Base-by-base conservation (phyloP, 352 stramenopile genomes). In the Globisporangium paroecandrum region DNA sequence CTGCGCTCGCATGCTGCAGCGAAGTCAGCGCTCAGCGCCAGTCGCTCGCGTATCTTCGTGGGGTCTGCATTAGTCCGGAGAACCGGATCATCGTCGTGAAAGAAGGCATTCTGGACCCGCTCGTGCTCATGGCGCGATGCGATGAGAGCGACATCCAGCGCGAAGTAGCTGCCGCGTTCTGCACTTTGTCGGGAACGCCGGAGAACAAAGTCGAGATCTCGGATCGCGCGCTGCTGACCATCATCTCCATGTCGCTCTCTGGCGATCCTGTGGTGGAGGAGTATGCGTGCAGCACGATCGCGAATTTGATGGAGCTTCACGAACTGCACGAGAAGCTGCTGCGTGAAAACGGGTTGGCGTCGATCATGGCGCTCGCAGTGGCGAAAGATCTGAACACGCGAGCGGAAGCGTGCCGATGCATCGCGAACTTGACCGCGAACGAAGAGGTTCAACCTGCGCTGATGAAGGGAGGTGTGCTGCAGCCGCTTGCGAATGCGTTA, bases 121-220 rank as follows among this genome's bases (percentile, higher is more conserved):
- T 99, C 27, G 92, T 99, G 36, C 78, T 99, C 20, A 97, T 99
- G 90, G 95, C 94, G 20, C 85, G 93, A 3, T 97, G 89, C 9
- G 88, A 98, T 51, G 91, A 99, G 29, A 82, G 88, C 29, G 85
- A 97, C 59, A 89, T 98, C 49, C 87, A 98, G 55, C 79, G 90
- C 24, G 93, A 98, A 76, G 94, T 99, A 20, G 89, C 95, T 4
- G 90, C 91, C 6, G 89, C 94, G 5, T 91, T 99, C 51, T 99
- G 98, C 69, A 97, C 87, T 43, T 79, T 99, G 9, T 98, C 94
- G 18, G 95, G 82, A 25, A 95, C 97, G n/a, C 86, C 91, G 6
- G 96, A 98, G 74, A 99, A 98, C 77, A 99, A 99, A 75, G 83
- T 97, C 34, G 94, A 98, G 74, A 98, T 98, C 49, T 94, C 90